These are phyloP conservation scores for Raffaelea albimanens DNA, from an alignment of 2,329 filamentous ascomycete species.

Conservation along the genomic window DNA sequence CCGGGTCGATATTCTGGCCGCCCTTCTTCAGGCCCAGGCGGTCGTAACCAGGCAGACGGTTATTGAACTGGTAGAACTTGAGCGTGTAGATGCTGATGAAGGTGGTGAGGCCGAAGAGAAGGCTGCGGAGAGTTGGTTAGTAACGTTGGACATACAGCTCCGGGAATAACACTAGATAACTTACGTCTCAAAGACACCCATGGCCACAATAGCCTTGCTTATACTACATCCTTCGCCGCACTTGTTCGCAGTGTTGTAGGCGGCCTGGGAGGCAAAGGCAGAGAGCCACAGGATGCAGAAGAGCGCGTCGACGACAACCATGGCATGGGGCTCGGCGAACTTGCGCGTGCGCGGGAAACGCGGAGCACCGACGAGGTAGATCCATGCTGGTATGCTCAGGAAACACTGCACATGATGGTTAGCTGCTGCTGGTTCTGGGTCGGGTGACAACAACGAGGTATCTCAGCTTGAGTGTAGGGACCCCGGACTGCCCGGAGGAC, in stretches of 20 bases:
- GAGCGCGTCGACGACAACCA: conserved; percentile 48
- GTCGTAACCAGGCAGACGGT: conserved; percentile 53
- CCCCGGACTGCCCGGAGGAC: too few species aligned
- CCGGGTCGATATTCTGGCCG: conserved; percentile 50
- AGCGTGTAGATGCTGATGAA: conserved; percentile 51
- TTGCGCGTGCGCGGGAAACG: conserved; percentile 52
- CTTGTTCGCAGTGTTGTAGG: conserved; percentile 47
- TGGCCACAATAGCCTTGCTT: conserved; percentile 53
- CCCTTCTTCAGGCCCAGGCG: conserved; percentile 24
- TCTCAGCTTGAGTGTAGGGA: too few species aligned
- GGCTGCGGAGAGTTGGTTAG: conserved; percentile 23
- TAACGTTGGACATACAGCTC: not conserved
- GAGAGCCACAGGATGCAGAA: conserved; percentile 56
- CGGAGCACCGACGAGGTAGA: conserved; percentile 57
- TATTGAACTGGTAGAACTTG: conserved; percentile 53
- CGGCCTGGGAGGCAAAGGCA: conserved; percentile 55
- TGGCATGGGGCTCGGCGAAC: conserved; percentile 52
- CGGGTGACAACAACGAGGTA: too few species aligned
- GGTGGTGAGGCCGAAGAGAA: conserved; percentile 45
- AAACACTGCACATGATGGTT: conserved; percentile 43
- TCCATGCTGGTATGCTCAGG: conserved; percentile 52
- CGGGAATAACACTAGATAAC: conserved; percentile 16
- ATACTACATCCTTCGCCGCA: conserved; percentile 49
- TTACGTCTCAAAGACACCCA: conserved; percentile 55
- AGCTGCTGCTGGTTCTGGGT: not conserved